Evolutionary conservation across 2,329 filamentous ascomycete genomes (phyloP), one percentile per base, ranked within the genome.

Genomic region (Eutypella sp.): DNA sequence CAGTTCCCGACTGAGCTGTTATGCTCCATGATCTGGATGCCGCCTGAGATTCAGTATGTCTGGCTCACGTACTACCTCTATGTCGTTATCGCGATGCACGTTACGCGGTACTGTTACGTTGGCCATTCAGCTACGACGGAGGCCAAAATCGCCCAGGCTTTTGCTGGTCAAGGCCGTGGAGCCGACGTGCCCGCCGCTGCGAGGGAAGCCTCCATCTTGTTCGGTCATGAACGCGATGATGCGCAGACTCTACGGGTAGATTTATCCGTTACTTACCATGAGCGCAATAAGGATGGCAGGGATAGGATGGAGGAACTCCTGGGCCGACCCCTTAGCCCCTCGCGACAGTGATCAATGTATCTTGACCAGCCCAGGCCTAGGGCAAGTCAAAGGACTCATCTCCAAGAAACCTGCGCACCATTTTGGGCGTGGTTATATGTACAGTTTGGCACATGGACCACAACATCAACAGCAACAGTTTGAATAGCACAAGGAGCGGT

Each of bases 11-110:
- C 48, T 7, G 50, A 48, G 15, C 38, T 56, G 18, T 25, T 56
- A 7, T 44, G 34, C 27, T 50, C 46, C 3, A 34, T 47, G 18
- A 25, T 55, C 10, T 57, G 52, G 52, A 54, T 57, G 52, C 44
- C 47, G 3, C 15, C 42, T 10, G 29, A 22, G 2, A 37, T 55
- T 5, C 55, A 58, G 44, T 52, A 54, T 41, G 23, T 48, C 24
- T 58, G 55, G 55, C 44, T 52, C 6, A 42, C 46, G n/a, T 57
- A 53, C 34, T 49, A 58, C 42, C 37, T 56, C 7, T 58, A 55
- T 41, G 40, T 51, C 29, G 52, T 55, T 4, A 29, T 53, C 1
- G 48, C 47, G 2, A 50, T 58, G 54, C 49, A 57, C 37, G 31
- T 53, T n/a, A 38, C 44, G 3, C 44, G 53, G 10, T 55, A 53